These are phyloP conservation scores for Suillus paluster DNA, from an alignment of 768 basidiomycete genomes.

Conservation along the genomic window DNA sequence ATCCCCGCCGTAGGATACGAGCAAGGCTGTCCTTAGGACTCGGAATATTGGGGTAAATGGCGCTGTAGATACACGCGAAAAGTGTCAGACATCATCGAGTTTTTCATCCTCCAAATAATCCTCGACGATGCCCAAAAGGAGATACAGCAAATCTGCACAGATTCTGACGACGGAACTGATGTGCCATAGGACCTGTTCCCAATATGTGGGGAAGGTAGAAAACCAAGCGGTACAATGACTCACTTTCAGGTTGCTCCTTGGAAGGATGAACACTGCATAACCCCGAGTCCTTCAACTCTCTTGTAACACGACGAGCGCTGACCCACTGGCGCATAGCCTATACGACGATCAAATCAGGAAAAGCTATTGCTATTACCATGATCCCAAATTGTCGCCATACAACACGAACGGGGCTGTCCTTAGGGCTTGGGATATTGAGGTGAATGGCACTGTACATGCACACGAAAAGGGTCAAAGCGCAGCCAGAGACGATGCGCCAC, in stretches of 20 bases:
- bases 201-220: too few species aligned
- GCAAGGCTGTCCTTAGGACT: background rate
- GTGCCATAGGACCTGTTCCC: too few species aligned
- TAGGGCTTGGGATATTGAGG: conserved; percentile 24
- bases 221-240: too few species aligned
- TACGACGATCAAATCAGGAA: conserved; percentile 25
- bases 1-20: background rate
- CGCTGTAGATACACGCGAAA: conserved; percentile 28
- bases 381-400: conserved; percentile 8
- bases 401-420: background rate
- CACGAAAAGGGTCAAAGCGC: conserved; percentile 26
- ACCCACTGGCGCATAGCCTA: conserved; percentile 26
- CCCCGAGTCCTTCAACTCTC: background rate
- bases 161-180: too few species aligned
- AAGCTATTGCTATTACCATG: conserved; percentile 20
- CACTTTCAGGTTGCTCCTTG: background rate
- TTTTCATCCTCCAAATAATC: too few species aligned
- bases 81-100: too few species aligned
- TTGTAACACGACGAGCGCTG: conserved; percentile 12
- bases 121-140: too few species aligned
- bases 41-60: conserved; percentile 33
- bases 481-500: conserved; percentile 28
- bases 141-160: too few species aligned
- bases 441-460: conserved; percentile 32
- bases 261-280: background rate